phyloP scores from a whole-genome alignment of 768 basidiomycete genomes.

The Trametes coccinea region DNA sequence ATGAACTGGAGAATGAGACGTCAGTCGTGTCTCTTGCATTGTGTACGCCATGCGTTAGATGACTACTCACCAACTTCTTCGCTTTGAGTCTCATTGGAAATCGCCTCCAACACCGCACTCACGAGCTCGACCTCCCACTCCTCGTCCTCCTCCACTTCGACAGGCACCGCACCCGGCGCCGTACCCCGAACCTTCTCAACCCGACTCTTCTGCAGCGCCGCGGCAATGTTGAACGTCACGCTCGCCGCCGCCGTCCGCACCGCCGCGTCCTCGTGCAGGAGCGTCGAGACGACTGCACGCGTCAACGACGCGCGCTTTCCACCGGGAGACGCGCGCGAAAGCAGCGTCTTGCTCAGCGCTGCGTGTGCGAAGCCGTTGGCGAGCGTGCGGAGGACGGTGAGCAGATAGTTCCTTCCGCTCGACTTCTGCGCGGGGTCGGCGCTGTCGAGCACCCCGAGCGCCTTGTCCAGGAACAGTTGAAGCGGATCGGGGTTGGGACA shows the following conservation, averaged over 20 bases:
- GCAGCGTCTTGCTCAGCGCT: constrained; percentile 40
- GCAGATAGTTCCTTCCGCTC: constrained; percentile 52
- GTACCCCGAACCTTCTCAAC: constrained; percentile 43
- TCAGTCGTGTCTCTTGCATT: neutral
- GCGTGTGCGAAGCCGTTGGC: constrained; percentile 62
- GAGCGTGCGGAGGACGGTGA: constrained; percentile 68
- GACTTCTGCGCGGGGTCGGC: constrained; percentile 29
- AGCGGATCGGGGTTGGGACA: constrained; percentile 41
- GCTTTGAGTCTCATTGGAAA: constrained; percentile 66
- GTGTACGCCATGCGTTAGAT: neutral
- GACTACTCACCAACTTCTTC: constrained; percentile 70
- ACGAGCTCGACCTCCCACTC: constrained; percentile 88
- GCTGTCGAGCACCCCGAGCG: constrained; percentile 34
- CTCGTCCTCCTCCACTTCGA: constrained; percentile 54
- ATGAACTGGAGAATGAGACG: constrained; percentile 54
- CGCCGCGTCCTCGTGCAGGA: constrained; percentile 65
- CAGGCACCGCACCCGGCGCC: constrained; percentile 27
- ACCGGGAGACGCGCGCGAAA: constrained; percentile 32
- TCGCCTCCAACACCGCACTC: constrained; percentile 79
- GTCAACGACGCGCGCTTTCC: constrained; percentile 43
- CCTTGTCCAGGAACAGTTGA: constrained; percentile 47
- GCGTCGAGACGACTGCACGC: constrained; percentile 58
- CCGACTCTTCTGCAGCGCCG: constrained; percentile 61
- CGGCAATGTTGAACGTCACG: constrained; percentile 74
- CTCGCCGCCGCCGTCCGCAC: constrained; percentile 83